Evolutionary conservation across 164 flowering plant genomes (phyloP).

Genomic region (Annona squamosa): DNA sequence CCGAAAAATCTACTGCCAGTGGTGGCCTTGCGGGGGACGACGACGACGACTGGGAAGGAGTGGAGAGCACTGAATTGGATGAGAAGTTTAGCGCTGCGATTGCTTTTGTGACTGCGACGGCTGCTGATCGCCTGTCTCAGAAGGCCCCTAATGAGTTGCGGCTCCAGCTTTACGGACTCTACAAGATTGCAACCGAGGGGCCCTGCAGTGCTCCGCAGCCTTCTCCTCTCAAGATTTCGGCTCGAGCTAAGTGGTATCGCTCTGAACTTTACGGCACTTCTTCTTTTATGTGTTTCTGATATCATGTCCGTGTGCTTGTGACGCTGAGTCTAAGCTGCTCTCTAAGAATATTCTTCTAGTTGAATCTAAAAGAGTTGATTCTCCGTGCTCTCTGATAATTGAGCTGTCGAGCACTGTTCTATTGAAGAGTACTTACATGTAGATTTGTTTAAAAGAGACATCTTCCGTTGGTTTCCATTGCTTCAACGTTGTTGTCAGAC

Average conservation of each 20-base stretch:
- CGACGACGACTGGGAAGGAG: conserved; percentile 96
- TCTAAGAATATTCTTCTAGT: no score
- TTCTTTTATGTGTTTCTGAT: not conserved
- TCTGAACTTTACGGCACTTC: not conserved
- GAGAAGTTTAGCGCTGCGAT: conserved; percentile 92
- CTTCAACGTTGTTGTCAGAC: no score
- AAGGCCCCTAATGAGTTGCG: conserved; percentile 68
- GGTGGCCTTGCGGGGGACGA: conserved; percentile 28
- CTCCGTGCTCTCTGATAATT: not conserved
- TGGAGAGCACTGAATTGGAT: conserved; percentile 88
- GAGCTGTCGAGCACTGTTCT: no score
- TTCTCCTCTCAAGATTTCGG: conserved; percentile 78
- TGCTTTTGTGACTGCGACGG: conserved; percentile 83
- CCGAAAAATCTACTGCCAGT: conserved; percentile 1
- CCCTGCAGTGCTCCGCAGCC: conserved; percentile 84
- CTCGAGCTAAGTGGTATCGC: conserved; percentile 87
- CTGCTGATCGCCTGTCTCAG: conserved; percentile 58
- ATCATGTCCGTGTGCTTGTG: not conserved
- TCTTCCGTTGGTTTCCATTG: no score
- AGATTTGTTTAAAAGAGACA: not conserved
- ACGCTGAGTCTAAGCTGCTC: not conserved
- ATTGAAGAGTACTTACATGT: not conserved
- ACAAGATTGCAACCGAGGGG: conserved; percentile 96
- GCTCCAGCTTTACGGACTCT: conserved; percentile 78
- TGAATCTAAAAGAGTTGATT: not conserved